Base-by-base conservation (phyloP, 495 filamentous ascomycete species). In the Podospora pseudopauciseta region DNA sequence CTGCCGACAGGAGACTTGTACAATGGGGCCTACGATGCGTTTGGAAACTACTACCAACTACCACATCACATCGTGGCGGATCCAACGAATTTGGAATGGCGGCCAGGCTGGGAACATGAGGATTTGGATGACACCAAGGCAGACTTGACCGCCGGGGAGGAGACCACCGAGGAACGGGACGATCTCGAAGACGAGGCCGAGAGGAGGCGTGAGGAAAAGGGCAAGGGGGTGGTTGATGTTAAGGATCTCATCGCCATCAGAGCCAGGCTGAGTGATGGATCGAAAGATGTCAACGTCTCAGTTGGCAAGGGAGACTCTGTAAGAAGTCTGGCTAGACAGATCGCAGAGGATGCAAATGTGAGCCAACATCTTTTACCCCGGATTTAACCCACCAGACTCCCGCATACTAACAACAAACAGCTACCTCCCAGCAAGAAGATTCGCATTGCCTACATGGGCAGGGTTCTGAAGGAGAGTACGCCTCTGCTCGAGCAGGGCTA, bases 51-150 rank as follows among this genome's bases (percentile, higher is more conserved):
- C 66, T 97, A 97, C 75, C 81, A 86, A 7, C 70, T 97, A 20
- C 92, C 92, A 5, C 87, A 89, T 73, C 89, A 91, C 77, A 85
- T 95, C 27, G 87, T 94, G 9, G 81, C 85, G 63, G 91, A 94
- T 76, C 94, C 94, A 6, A 78, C 79, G 58, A 94, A 96, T 71
- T 73, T 96, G 5, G 78, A 84, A 0, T 77, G 83, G 70, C 81
- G 81, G 26, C 73, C 70, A 0, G 71, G 67, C 2, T 70, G 56
- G 16, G 77, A 74, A 4, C 75, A 72, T 5, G 79, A 76, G 11
- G 75, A 69, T 18, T 64, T 75, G 11, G 79, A 73, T 4, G 80
- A 86, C 66, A 83, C 82, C 18, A 83, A 82, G 34, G 73, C 71
- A 15, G 77, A 79, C 19, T 62, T 86, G 5, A 81, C 81, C 1